Base-by-base conservation (phyloP, 225 moss, liverwort and hornwort genomes). In the Rhytidiadelphus loreus region DNA sequence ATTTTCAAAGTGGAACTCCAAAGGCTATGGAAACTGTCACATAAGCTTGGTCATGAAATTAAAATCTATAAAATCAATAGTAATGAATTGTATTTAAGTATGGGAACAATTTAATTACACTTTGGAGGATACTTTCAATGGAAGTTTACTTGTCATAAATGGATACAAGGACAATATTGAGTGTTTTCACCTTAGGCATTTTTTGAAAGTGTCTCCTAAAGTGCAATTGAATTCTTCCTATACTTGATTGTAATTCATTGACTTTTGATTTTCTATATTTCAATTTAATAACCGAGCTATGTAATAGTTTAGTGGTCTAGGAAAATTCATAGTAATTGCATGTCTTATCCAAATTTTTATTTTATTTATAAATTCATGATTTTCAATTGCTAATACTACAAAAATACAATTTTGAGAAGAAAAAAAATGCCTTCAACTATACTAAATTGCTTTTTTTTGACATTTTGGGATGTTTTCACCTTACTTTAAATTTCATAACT, bases 211-310 rank as follows among this genome's bases (percentile, higher is more conserved):
- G n/a, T n/a, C 15, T 0, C 6, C 19, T 1, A 41, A 25, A 29
- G 7, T 72, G 5, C 7, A 43, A 3, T 44, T 17, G 3, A 71
- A 26, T 5, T 71, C 2, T 26, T 43, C 4, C 6, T 1, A 26
- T 43, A 16, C 0, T 16, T 26, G 16, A 43, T 71, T 70, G 26
- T 28, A 1, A 43, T 72, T 44, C 0, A 0, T 44, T 44, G 1
- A 44, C 1, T 44, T 1, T 44, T 28, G 44, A 72, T 28, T 26
- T 70, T 72, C 2, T 9, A 72, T 0, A 43, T 72, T 44, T 44
- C 0, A 2, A 29, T 29, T 70, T 44, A 44, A 72, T 37, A 1
- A 17, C 11, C 18, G 29, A 10, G 5, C 3, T 46, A 46, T 29
- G 29, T 32, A 2, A 32, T 11, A 7, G 1, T 48, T 48, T 2